These are phyloP conservation scores for Parietaria judaica DNA, from an alignment of 306 rosid species.

Conservation along the genomic window DNA sequence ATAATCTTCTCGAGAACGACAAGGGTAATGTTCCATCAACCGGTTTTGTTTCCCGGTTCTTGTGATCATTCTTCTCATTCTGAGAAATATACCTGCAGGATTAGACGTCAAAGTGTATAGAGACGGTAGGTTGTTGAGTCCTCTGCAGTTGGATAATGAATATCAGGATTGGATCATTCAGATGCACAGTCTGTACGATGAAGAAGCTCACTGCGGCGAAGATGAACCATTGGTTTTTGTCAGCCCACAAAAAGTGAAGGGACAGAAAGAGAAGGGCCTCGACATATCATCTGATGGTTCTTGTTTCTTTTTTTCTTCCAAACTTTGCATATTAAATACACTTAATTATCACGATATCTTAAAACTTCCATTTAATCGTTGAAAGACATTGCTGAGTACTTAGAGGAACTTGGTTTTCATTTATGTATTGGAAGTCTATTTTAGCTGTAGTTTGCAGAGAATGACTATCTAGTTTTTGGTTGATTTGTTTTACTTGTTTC, in stretches of 20 bases:
- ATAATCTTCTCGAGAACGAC: constrained; percentile 26
- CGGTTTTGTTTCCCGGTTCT: neutral
- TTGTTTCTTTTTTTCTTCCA: neutral
- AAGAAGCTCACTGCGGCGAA: constrained; percentile 46
- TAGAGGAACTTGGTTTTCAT: too few relatives aligned
- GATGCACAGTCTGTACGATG: constrained; percentile 48
- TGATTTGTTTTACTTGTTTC: neutral
- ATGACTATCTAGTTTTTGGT: neutral
- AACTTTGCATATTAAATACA: neutral
- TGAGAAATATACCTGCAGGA: constrained; percentile 21
- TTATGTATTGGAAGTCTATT: too few relatives aligned
- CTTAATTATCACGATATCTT: too few relatives aligned
- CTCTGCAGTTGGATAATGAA: constrained; percentile 32
- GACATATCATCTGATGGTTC: constrained; percentile 45
- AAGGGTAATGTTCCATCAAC: constrained; percentile 22
- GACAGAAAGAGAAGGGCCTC: constrained; percentile 21
- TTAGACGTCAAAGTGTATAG: constrained; percentile 22
- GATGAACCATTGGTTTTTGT: constrained; percentile 38
- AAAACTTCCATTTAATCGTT: too few relatives aligned
- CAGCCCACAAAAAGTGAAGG: constrained; percentile 36
- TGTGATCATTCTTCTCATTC: constrained; percentile 2
- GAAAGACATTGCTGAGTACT: too few relatives aligned
- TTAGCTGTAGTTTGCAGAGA: neutral
- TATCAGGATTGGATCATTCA: constrained; percentile 49
- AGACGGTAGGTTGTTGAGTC: constrained; percentile 25